Base-by-base conservation (phyloP, 2,329 filamentous ascomycete species). In the Aspergillus sp. region DNA sequence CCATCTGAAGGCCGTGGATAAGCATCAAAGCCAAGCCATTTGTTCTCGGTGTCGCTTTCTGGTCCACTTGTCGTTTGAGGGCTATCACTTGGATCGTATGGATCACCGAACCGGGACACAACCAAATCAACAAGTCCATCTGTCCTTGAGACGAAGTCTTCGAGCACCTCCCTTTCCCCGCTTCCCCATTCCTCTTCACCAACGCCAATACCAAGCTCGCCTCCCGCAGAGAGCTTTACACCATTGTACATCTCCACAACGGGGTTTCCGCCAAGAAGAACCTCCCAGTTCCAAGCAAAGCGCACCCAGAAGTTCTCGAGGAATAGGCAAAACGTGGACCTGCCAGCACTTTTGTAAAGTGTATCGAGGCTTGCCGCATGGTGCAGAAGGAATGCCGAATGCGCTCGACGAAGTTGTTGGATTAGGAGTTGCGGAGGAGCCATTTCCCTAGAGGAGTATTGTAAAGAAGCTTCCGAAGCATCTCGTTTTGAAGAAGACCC, bases 161-260 rank as follows among this genome's bases (percentile, higher is more conserved):
- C 93, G 1, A 99, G 79, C 0, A 98, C 93, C 66, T 96, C 93
- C 66, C 93, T 83, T 77, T 98, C 93, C 33, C 92, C 92, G 70
- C 93, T 97, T 4, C 93, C 93, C 72, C 92, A 89, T 55, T 97
- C 91, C 77, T 98, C 95, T 72, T 98, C 95, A 17, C 95, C 95
- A 1, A 98, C 95, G 0, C 95, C 95, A 46, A 97, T 85, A 15
- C 95, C 95, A 24, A 98, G 83, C 75, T 98, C 93, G 17, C 95
- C 93, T 34, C 91, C 92, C 6, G 89, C 90, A 12, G 93, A 91
- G 33, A 99, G 81, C 73, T 96, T 96, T 69, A 96, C 86, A 5
- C 90, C 92, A 11, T 88, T 86, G 68, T 91, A 92, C 5, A 96
- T 81, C 61, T 88, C 88, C 1, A 89, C 85, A 2, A 88, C 87